Evolutionary conservation across 805 yeast genomes (phyloP), one percentile per base, ranked within the genome.

Genomic region (Metschnikowia chrysomelidarum): DNA sequence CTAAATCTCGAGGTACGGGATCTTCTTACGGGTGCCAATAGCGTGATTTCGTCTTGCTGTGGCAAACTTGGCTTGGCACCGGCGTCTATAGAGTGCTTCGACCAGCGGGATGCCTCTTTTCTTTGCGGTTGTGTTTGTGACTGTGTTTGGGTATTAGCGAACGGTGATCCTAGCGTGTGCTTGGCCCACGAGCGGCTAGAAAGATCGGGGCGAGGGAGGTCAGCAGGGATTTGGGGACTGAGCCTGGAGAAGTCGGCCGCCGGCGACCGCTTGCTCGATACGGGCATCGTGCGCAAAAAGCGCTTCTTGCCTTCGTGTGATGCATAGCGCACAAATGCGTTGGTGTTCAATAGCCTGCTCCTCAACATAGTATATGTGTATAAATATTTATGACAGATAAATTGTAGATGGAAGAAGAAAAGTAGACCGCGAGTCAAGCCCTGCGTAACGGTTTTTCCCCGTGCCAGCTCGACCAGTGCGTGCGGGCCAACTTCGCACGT

Each of bases 1-100:
- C 28, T 31, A 41, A 52, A 61, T 33, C 61, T 50, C 9, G 66
- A 53, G 4, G 61, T 52, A 40, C 70, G 49, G 7, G 68, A 57
- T 46, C 59, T 54, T 41, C 70, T 56, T 2, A 49, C 46, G 12
- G 40, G 39, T 4, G 40, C 35, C 27, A 36, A 16, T 7, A 36
- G 16, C 9, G 39, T 12, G 19, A 36, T 26, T 26, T 36, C 39
- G 15, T 23, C 34, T 6, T 12, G 18, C 13, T 6, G 6, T 17
- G 30, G 15, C 9, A 12, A 20, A 9, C 16, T 22, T 6, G 39
- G 22, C 10, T 30, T 27, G n/a, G n/a, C n/a, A n/a, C n/a, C n/a
- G 4, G 30, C 13, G 18, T 30, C 39, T 20, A 36, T 17, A 7
- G 60, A 43, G 37, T 62, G 66, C 30, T 49, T 56, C 5, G 64